phyloP scores from a whole-genome alignment of 208 protist genomes.

The Leishmania arabica region DNA sequence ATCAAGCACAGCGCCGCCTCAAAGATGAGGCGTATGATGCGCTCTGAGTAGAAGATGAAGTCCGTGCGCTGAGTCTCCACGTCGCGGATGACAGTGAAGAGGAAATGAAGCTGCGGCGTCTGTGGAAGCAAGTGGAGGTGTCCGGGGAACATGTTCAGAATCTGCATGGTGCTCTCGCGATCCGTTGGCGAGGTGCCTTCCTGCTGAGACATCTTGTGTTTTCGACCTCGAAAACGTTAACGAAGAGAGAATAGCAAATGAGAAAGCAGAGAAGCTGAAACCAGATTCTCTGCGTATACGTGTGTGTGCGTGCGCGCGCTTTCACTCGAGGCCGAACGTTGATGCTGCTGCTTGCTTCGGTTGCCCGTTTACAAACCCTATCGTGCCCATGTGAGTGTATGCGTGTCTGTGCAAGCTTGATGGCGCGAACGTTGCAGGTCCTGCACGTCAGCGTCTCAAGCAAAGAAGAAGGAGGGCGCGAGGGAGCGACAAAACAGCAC shows the following conservation, averaged over 20 bases:
- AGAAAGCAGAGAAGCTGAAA: not conserved
- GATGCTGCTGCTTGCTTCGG: not conserved
- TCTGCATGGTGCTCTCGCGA: slow-evolving; percentile 49
- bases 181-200: slow-evolving; percentile 10
- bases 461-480: not conserved
- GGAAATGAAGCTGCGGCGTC: slow-evolving; percentile 89
- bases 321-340: too few relatives aligned
- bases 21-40: slow-evolving; percentile 95
- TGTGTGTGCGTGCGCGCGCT: not conserved
- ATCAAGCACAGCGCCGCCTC: slow-evolving; percentile 91
- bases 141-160: slow-evolving; percentile 67
- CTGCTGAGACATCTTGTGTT: slow-evolving; percentile 4
- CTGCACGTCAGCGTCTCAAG: not conserved
- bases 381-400: not conserved
- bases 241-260: not conserved
- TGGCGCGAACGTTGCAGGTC: not conserved
- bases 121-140: slow-evolving; percentile 75
- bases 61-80: slow-evolving; percentile 89
- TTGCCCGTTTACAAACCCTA: not conserved
- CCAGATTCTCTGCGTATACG: not conserved
- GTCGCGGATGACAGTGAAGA: slow-evolving; percentile 96
- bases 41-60: slow-evolving; percentile 97
- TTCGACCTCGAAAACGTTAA: not conserved
- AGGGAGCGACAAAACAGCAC: not conserved
- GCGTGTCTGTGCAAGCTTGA: not conserved